Evolutionary conservation across 202 grass and related monocot genomes (phyloP), one percentile per base, ranked within the genome.

Genomic region (Zizania palustris): DNA sequence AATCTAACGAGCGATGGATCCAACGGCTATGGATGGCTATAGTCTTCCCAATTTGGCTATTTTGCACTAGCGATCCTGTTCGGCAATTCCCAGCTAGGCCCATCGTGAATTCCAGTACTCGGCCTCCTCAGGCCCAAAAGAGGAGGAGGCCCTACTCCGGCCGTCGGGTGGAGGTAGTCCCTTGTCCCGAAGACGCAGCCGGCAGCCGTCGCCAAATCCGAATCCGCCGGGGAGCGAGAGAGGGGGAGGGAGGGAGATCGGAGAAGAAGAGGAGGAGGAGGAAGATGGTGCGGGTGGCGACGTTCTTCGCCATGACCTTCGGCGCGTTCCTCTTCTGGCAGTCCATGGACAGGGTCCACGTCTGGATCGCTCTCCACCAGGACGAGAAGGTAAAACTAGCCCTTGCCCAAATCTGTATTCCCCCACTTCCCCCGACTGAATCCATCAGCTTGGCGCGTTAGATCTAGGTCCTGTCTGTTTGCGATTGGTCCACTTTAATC

Each of bases 261-360:
- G 62, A 72, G 67, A 10, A 60, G 78, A 35, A 19, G 80, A 71
- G 36, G 67, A 10, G 53, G 78, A 35, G 15, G 80, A 71, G 36
- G 65, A 85, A 61, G 82, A 98, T 98, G 95, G 95, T 92, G 87
- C 85, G 71, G 56, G 87, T 98, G 77, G 91, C 87, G 60, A 90
- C 91, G 67, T 98, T 75, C 91, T 94, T 98, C 87, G 91, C 48
- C 28, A 92, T 94, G 95, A 83, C 83, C 85, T 88, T 98, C 80
- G 91, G 95, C 19, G 91, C 91, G 74, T 98, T 98, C 85, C 82
- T 98, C 79, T 97, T 94, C 87, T 90, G 86, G 95, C 80, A 98
- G 45, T 94, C 95, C 67, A 95, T 94, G 95, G 91, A 95, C 69
- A 94, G 69, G 42, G 82, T 92, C 70, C 91, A 98, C 63, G 85